phyloP scores from a whole-genome alignment of 2,329 filamentous ascomycete genomes.

The Cercospora janseana region DNA sequence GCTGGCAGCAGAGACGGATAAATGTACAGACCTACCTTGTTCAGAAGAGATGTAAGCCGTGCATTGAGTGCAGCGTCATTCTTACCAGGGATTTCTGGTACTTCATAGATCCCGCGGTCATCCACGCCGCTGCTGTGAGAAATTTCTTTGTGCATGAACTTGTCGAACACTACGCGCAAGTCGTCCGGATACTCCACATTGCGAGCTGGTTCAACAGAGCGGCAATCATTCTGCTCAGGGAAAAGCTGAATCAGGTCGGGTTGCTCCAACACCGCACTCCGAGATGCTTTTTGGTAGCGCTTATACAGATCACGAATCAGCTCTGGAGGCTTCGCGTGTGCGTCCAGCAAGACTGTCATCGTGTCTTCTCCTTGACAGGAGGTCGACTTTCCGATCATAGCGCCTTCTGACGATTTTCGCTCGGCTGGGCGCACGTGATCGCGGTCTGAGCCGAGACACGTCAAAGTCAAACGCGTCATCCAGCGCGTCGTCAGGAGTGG shows the following conservation, averaged over 20 bases:
- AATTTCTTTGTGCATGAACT: slow-evolving; percentile 17
- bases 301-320: slow-evolving; percentile 72
- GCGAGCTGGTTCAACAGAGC: neutral
- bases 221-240: neutral
- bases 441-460: neutral
- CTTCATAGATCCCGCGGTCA: slow-evolving; percentile 60
- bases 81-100: slow-evolving; percentile 60
- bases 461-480: slow-evolving; percentile 1
- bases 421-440: neutral
- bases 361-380: too few species aligned
- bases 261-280: slow-evolving; percentile 46
- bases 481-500: neutral
- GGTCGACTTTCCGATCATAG: too few species aligned
- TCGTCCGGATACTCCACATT: slow-evolving; percentile 14
- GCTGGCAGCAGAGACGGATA: slow-evolving; percentile 72
- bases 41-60: slow-evolving; percentile 25
- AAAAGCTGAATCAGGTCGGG: slow-evolving; percentile 20
- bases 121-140: neutral
- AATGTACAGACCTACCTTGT: slow-evolving; percentile 65
- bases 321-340: slow-evolving; percentile 74
- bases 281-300: slow-evolving; percentile 62
- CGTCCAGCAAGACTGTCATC: slow-evolving; percentile 55
- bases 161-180: slow-evolving; percentile 20
- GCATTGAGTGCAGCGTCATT: neutral
- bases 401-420: too few species aligned